Evolutionary conservation across 208 protist genomes (phyloP).

Genomic region (Porcisia hertigi): DNA sequence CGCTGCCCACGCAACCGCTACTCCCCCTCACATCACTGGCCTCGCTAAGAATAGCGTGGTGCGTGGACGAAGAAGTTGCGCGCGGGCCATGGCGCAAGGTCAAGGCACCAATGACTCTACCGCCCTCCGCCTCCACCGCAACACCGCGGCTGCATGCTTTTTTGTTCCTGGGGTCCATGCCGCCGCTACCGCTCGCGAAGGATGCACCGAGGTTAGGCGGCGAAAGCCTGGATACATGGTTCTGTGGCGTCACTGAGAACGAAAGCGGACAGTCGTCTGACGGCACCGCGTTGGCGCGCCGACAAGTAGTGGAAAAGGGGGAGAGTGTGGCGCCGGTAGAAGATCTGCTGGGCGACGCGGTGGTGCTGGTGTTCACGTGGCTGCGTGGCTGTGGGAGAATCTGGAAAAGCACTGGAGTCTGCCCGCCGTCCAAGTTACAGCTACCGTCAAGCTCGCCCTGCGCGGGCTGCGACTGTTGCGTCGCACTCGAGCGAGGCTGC

Average conservation of each 20-base stretch:
- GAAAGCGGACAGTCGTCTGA: background rate
- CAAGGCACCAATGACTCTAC: background rate
- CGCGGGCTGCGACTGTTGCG: background rate
- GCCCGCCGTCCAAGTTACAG: background rate
- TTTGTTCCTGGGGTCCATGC: background rate
- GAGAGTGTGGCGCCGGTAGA: background rate
- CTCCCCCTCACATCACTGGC: background rate
- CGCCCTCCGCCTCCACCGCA: background rate
- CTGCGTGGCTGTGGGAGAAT: slow-evolving; percentile 14
- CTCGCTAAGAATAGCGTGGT: background rate
- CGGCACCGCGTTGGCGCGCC: slow-evolving; percentile 2
- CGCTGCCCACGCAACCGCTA: background rate
- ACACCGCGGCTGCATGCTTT: background rate
- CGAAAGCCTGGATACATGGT: background rate
- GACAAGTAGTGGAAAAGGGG: background rate
- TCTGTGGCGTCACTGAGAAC: background rate
- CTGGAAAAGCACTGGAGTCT: background rate
- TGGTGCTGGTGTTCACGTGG: background rate
- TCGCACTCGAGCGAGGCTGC: slow-evolving; percentile 4
- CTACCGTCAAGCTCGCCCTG: background rate
- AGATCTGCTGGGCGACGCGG: background rate
- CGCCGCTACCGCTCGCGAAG: slow-evolving; percentile 1
- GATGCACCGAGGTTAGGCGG: background rate
- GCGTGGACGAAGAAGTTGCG: background rate
- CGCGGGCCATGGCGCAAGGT: slow-evolving; percentile 9